These are phyloP conservation scores for Dothideomycetidae sp. DNA, from an alignment of 2,329 filamentous ascomycete genomes.

Conservation along the genomic window DNA sequence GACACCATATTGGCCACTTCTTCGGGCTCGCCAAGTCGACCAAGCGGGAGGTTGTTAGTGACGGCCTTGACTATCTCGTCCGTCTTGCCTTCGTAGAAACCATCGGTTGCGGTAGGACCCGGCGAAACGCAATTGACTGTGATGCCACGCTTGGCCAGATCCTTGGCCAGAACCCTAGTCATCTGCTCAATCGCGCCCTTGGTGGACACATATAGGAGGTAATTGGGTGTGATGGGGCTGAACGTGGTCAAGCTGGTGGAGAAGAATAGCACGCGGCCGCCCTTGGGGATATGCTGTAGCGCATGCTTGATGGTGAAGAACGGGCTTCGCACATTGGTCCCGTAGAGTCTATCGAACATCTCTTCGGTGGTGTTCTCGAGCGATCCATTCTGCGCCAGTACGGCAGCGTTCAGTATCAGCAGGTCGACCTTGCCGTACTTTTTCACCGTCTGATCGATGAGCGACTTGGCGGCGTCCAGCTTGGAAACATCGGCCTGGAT, in stretches of 20 bases:
- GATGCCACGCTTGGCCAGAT: slow-evolving; percentile 39
- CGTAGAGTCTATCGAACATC: slow-evolving; percentile 37
- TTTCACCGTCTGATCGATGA: slow-evolving; percentile 36
- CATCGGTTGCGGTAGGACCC: slow-evolving; percentile 41
- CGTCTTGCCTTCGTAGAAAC: slow-evolving; percentile 35
- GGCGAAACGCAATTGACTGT: slow-evolving; percentile 39
- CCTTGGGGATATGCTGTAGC: slow-evolving; percentile 36
- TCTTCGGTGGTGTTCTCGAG: slow-evolving; percentile 37
- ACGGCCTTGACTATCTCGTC: slow-evolving; percentile 33
- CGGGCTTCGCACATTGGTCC: slow-evolving; percentile 44
- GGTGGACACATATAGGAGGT: slow-evolving; percentile 40
- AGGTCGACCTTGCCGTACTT: slow-evolving; percentile 45
- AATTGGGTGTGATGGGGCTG: slow-evolving; percentile 30
- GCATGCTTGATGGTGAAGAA: slow-evolving; percentile 42
- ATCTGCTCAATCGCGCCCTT: slow-evolving; percentile 50
- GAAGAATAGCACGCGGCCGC: slow-evolving; percentile 39
- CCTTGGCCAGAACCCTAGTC: slow-evolving; percentile 40
- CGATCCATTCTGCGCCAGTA: slow-evolving; percentile 34
- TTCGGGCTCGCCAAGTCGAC: slow-evolving; percentile 34
- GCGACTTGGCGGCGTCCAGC: slow-evolving; percentile 31
- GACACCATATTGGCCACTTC: slow-evolving; percentile 34
- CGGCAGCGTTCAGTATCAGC: slow-evolving; percentile 42
- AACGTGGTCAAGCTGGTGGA: slow-evolving; percentile 30
- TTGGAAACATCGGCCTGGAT: slow-evolving; percentile 43
- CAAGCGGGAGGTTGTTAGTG: slow-evolving; percentile 29